Evolutionary conservation across 257 asterid species (phyloP), one percentile per base, ranked within the genome.

Genomic region (Penstemon barbatus): DNA sequence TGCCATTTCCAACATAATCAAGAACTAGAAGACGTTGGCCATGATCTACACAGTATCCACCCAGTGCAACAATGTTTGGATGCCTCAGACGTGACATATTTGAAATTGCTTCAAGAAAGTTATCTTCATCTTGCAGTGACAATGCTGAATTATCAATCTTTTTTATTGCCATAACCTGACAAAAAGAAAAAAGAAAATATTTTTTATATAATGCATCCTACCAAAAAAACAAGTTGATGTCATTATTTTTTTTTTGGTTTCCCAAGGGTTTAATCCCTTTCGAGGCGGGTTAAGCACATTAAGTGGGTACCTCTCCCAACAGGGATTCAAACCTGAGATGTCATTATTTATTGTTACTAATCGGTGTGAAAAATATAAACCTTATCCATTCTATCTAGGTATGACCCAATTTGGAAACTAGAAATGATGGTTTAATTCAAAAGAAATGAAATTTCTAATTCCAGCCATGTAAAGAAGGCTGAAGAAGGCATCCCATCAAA

Each of bases 61-160:
- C 79, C 77, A 94, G 79, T 18, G 88, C 91, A 61, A 94, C 97
- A 49, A 91, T 81, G 82, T 89, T 94, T 8, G 92, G 96, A 78
- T 94, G 99, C 75, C 99, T 82, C 71, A 94, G 74, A 55, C 92
- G 90, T 49, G 97, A 82, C 97, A 94, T 91, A 76, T 87, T 94
- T 9, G 97, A 87, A 77, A 86, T 79, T 57, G 94, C 95, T 82
- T 91, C 97, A 4, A 91, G 89, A 71, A 91, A 94, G 81, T 82
- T 81, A 66, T 94, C 97, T 81, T 94, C 99, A 75, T 94, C 99
- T 71, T 87, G 97, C 72, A 94, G 81, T 43, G 99, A 94, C 53
- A 91, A 65, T 43, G 97, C 95, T 65, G 92, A 88, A 82, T 77
- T 84, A 76, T 94, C 97, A 57, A 94, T 84, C 80, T 91, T 90